phyloP scores from a whole-genome alignment of 352 stramenopile genomes.

The Phytophthora europaea region DNA sequence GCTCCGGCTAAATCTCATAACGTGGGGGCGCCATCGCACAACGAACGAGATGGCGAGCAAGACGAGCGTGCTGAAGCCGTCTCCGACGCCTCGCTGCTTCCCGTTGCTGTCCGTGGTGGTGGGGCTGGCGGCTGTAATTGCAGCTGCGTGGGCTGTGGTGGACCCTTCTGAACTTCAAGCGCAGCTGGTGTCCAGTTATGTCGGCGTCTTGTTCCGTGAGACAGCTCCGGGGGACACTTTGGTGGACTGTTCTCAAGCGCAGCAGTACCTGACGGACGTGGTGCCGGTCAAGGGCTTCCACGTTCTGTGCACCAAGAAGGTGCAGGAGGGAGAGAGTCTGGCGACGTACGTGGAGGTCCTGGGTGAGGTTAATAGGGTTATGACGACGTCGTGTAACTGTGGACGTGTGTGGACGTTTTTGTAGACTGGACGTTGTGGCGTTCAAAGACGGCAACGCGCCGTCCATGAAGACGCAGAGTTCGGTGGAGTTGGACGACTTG shows the following conservation, averaged over 20 bases:
- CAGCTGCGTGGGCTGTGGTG: constrained; percentile 28
- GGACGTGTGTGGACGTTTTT: constrained; percentile 7
- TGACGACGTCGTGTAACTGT: not conserved
- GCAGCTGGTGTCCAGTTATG: constrained; percentile 39
- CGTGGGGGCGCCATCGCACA: constrained; percentile 3
- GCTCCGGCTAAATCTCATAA: not conserved
- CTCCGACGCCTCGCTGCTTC: constrained; percentile 11
- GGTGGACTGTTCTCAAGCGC: constrained; percentile 48
- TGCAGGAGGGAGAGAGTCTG: constrained; percentile 5
- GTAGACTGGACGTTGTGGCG: constrained; percentile 57
- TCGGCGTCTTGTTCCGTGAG: constrained; percentile 7
- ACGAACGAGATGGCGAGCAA: constrained; percentile 18
- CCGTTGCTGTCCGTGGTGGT: constrained; percentile 32
- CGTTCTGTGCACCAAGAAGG: constrained; percentile 67
- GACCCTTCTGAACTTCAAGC: constrained; percentile 35
- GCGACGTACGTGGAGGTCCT: constrained; percentile 24
- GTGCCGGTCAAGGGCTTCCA: constrained; percentile 77
- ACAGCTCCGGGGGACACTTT: not conserved
- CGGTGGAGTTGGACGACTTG: constrained; percentile 47
- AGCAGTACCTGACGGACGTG: constrained; percentile 62
- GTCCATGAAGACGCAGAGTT: constrained; percentile 37
- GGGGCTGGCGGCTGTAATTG: constrained; percentile 36
- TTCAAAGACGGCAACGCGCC: constrained; percentile 70
- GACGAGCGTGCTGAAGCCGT: not conserved
- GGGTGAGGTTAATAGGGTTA: not conserved